These are phyloP conservation scores for Boletus speciosus DNA, from an alignment of 768 basidiomycete species.

Conservation along the genomic window DNA sequence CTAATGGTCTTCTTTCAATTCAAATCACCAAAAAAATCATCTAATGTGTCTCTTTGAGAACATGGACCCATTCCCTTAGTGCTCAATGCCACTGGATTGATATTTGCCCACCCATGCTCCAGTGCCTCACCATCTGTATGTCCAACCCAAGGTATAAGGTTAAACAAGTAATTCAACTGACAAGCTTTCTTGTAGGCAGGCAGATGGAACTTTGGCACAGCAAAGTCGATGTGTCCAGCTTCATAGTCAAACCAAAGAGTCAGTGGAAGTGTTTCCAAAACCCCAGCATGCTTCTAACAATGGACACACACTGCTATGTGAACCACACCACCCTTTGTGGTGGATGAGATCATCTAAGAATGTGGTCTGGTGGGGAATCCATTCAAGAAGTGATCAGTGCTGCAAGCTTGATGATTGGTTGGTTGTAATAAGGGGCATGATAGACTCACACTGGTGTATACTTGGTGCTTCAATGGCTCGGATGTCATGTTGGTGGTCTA, in stretches of 20 bases:
- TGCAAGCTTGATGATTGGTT: no score
- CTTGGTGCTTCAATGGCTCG: no score
- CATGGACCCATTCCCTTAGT: background rate
- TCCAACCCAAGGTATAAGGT: background rate
- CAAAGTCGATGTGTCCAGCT: background rate
- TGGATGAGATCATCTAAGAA: constrained; percentile 18
- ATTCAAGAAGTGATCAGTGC: constrained; percentile 10
- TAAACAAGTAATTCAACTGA: background rate
- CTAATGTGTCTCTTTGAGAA: constrained; percentile 21
- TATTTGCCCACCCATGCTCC: background rate
- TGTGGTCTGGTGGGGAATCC: background rate
- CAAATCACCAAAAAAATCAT: constrained; percentile 32
- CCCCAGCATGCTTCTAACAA: background rate
- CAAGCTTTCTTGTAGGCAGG: no score
- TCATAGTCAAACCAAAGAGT: background rate
- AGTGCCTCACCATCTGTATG: background rate
- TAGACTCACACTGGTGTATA: background rate
- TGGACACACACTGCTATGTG: background rate
- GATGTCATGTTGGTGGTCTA: no score
- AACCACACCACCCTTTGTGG: constrained; percentile 7
- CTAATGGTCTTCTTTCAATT: constrained; percentile 32
- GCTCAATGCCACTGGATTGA: background rate
- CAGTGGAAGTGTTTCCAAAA: background rate
- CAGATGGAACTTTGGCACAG: background rate
- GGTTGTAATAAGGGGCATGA: no score